phyloP scores from a whole-genome alignment of 768 basidiomycete species.

The Termitomyces heimii region DNA sequence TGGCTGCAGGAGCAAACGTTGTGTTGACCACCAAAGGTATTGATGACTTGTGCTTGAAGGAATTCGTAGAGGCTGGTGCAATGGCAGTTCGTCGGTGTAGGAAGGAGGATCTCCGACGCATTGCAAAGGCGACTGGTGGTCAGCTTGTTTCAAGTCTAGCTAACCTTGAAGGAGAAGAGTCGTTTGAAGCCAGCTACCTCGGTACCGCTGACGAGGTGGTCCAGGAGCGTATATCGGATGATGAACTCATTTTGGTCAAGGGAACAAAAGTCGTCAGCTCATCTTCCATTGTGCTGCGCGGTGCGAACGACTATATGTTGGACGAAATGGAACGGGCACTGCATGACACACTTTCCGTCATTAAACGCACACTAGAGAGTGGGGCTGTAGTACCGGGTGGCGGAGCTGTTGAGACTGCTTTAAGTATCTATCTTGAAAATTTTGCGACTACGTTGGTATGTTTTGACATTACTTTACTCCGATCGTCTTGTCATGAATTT shows the following conservation, averaged over 20 bases:
- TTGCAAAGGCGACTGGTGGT: constrained; percentile 95
- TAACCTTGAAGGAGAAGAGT: constrained; percentile 96
- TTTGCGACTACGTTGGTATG: constrained; percentile 95
- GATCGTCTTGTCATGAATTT: constrained; percentile 7
- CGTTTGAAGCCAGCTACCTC: constrained; percentile 86
- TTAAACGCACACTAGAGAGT: constrained; percentile 96
- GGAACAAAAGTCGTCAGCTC: constrained; percentile 96
- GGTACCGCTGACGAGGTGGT: constrained; percentile 95
- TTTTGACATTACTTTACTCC: constrained; percentile 7
- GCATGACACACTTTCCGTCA: constrained; percentile 91
- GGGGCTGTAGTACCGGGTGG: constrained; percentile 95
- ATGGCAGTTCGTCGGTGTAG: constrained; percentile 98
- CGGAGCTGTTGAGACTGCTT: constrained; percentile 93
- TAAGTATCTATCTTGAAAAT: constrained; percentile 97
- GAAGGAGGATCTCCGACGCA: constrained; percentile 95
- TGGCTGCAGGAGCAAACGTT: constrained; percentile 94
- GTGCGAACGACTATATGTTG: constrained; percentile 98
- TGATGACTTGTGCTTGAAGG: constrained; percentile 96
- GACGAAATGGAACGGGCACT: constrained; percentile 99
- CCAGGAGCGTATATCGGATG: constrained; percentile 97
- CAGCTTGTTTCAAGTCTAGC: constrained; percentile 89
- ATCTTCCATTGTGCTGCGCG: constrained; percentile 87
- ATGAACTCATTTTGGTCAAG: constrained; percentile 95
- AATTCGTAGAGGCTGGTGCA: constrained; percentile 97
- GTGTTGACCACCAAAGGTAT: constrained; percentile 98